Evolutionary conservation across 2,329 filamentous ascomycete genomes (phyloP), one percentile per base, ranked within the genome.

Genomic region (Leptosphaerulina australis): DNA sequence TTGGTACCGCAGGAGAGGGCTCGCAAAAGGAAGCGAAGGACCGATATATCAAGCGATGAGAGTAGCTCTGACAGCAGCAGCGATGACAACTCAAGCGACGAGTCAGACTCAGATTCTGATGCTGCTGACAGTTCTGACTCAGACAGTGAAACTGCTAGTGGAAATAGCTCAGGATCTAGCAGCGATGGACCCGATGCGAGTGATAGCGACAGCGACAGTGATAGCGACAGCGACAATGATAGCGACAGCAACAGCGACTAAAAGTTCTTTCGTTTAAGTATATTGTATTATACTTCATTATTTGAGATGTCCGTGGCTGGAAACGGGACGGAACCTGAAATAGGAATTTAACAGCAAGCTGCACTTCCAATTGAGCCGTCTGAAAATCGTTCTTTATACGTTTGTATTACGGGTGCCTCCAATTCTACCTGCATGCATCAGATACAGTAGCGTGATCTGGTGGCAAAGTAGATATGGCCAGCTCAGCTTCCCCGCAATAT

Each of bases 61-160:
- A 69, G 63, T 39, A 71, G 66, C 51, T 67, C 65, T 14, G 67
- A 67, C 29, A 69, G 64, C 45, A 68, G 56, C 34, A 62, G 63
- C 28, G 44, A 45, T 37, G 63, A 66, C 4, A 63, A 51, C 46
- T 59, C 57, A 5, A 63, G 59, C 38, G 53, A 53, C 11, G 56
- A 62, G 7, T 62, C 60, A 4, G 56, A 58, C 14, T 62, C 60
- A 4, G 59, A 66, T 7, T 55, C 55, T 11, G 59, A 62, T 5
- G 52, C 45, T n/a, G 47, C 37, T 10, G 12, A 28, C 22, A 24
- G 18, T 14, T 54, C 55, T 11, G 35, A 36, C 10, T 56, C 54
- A 5, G 55, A 45, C 9, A 40, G 31, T 29, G 53, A n/a, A 3
- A 47, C 36, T 6, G 49, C 29, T 24, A 48, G 15, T 36, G 39